These are phyloP conservation scores for Picea abies DNA, from an alignment of 83 land plant genomes.

Conservation along the genomic window DNA sequence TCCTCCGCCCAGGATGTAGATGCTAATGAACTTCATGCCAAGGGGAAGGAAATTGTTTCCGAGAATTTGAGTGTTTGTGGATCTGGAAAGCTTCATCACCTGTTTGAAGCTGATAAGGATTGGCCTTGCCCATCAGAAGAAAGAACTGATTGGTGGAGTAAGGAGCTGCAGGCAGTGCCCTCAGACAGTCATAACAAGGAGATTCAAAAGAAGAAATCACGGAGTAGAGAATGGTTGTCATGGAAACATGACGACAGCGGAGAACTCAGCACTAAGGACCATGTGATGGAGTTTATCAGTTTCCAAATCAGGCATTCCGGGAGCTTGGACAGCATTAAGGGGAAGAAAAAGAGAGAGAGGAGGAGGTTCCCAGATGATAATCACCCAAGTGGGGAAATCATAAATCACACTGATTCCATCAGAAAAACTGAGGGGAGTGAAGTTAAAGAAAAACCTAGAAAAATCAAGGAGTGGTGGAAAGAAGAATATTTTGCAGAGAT, in stretches of 20 bases:
- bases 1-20: constrained; percentile 19
- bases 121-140: constrained; percentile 28
- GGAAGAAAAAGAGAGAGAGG: constrained; percentile 40
- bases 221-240: constrained; percentile 90
- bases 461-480: constrained; percentile 42
- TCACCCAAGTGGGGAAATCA: constrained; percentile 1
- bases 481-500: constrained; percentile 50
- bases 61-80: constrained; percentile 3
- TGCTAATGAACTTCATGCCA: constrained; percentile 16
- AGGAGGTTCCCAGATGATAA: not conserved
- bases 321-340: constrained; percentile 29
- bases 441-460: constrained; percentile 35
- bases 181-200: not conserved
- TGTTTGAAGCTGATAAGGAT: constrained; percentile 22
- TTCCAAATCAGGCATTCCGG: constrained; percentile 42
- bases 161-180: constrained; percentile 25
- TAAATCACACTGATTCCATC: not conserved
- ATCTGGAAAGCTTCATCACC: not conserved
- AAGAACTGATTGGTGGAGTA: constrained; percentile 46
- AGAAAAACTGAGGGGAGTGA: constrained; percentile 22
- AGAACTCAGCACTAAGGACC: constrained; percentile 73
- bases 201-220: constrained; percentile 27
- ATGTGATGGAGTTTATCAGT: constrained; percentile 70
- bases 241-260: constrained; percentile 84
- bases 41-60: constrained; percentile 42